These are phyloP conservation scores for Tricholoma bakamatsutake DNA, from an alignment of 768 basidiomycete genomes.

Conservation along the genomic window DNA sequence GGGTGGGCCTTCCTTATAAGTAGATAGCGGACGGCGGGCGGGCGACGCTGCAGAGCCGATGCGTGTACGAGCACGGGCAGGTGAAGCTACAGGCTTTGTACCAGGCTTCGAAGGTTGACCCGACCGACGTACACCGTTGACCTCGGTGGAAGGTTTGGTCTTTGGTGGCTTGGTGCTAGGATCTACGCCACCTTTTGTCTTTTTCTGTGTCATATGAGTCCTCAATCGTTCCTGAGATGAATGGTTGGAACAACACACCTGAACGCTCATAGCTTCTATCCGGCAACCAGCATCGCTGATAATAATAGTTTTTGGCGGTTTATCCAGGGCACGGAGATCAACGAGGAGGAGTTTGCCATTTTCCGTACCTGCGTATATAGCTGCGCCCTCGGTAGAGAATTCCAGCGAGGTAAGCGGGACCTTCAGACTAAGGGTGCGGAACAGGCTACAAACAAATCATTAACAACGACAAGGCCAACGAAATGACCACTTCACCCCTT, in stretches of 20 bases:
- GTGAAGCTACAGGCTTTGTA: conserved; percentile 18
- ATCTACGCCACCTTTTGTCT: conserved; percentile 14
- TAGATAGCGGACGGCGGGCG: conserved; percentile 18
- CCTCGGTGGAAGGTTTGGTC: conserved; percentile 7
- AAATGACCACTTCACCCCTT: conserved; percentile 44
- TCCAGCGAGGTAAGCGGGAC: conserved; percentile 49
- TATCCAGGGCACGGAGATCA: conserved; percentile 62
- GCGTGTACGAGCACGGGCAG: conserved; percentile 15
- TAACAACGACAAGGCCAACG: not conserved
- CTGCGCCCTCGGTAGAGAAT: conserved; percentile 66
- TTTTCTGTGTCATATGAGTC: conserved; percentile 13
- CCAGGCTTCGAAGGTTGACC: conserved; percentile 11
- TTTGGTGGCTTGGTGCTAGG: conserved; percentile 11
- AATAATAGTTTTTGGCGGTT: conserved; percentile 48
- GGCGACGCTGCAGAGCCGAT: conserved; percentile 15
- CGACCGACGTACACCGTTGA: conserved; percentile 9
- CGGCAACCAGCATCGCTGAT: conserved; percentile 43
- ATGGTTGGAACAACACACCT: conserved; percentile 33
- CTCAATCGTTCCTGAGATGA: not conserved
- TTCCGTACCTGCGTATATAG: conserved; percentile 60
- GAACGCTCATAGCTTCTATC: conserved; percentile 50
- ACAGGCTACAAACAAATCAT: conserved; percentile 35
- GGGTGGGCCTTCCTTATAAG: conserved; percentile 13
- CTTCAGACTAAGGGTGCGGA: conserved; percentile 52
- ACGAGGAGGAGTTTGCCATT: conserved; percentile 57